Evolutionary conservation across 2,329 filamentous ascomycete species (phyloP).

Genomic region (Dryadomyces quercus-mongolicae): DNA sequence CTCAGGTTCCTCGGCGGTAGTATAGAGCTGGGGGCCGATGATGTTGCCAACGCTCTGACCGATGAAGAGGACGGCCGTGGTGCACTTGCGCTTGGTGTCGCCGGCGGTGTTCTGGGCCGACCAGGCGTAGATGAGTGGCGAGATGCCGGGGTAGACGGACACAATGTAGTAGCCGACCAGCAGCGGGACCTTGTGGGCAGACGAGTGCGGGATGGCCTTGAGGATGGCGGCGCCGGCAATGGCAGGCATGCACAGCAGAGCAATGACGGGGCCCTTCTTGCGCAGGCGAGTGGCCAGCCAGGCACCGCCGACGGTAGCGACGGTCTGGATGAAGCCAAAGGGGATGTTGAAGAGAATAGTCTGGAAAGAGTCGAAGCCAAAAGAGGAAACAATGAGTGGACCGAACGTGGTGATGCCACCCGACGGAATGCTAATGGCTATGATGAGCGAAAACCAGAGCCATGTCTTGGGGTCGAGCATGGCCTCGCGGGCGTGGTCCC

Average conservation of each 20-base stretch:
- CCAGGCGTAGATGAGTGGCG: conserved; percentile 49
- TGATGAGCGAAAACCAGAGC: conserved; percentile 41
- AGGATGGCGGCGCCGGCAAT: conserved; percentile 18
- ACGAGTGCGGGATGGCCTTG: conserved; percentile 19
- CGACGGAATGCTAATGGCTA: conserved; percentile 40
- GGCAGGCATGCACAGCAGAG: conserved; percentile 15
- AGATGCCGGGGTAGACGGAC: conserved; percentile 25
- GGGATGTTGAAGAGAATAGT: conserved; percentile 43
- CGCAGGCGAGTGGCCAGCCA: conserved; percentile 39
- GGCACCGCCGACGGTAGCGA: conserved; percentile 42
- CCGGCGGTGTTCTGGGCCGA: conserved; percentile 52
- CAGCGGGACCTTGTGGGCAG: neutral
- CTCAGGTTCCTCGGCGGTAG: conserved; percentile 41
- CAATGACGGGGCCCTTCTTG: conserved; percentile 37
- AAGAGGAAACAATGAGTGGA: conserved; percentile 37
- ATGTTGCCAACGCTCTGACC: conserved; percentile 55
- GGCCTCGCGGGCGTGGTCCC: conserved; percentile 39
- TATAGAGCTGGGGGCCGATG: conserved; percentile 53
- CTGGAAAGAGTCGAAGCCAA: conserved; percentile 35
- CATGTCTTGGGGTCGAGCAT: conserved; percentile 46
- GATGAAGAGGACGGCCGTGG: conserved; percentile 51
- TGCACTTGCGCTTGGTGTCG: conserved; percentile 57
- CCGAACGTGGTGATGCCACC: conserved; percentile 42
- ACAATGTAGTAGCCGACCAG: conserved; percentile 10
- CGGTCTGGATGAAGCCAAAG: conserved; percentile 41